These are phyloP conservation scores for Arxiozyma bovina DNA, from an alignment of 1,139 yeast genomes.

Conservation along the genomic window DNA sequence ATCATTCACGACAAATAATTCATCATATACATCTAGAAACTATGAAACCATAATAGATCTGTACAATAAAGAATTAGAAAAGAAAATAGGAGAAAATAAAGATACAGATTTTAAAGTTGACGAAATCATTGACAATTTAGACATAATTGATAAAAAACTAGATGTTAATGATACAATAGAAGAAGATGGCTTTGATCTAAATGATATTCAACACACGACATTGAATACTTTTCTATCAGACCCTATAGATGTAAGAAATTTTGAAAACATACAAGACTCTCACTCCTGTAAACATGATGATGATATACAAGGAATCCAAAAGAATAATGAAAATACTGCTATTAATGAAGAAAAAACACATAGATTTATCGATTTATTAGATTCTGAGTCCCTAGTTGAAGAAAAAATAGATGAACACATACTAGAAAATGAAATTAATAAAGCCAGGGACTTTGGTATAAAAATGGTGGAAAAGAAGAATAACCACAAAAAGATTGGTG, in stretches of 20 bases:
- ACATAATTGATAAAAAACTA: too few relatives aligned
- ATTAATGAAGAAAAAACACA: neutral
- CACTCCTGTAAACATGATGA: neutral
- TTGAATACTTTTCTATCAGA: neutral
- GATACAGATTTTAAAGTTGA: neutral
- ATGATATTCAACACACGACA: neutral
- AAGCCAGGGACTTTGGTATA: neutral
- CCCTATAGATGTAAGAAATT: too few relatives aligned
- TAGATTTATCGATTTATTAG: slow-evolving; percentile 2
- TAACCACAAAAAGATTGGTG: neutral
- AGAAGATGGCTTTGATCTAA: neutral
- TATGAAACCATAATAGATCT: neutral
- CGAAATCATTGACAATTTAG: too few relatives aligned
- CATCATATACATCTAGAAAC: neutral
- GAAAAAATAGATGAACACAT: neutral
- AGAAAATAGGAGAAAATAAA: neutral
- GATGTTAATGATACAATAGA: too few relatives aligned
- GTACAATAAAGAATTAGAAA: neutral
- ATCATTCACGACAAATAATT: neutral
- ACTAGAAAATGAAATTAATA: neutral
- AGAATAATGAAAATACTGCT: neutral
- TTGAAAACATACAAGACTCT: neutral
- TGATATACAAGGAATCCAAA: neutral
- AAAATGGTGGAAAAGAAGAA: neutral
- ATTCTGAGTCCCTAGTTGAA: neutral